phyloP scores from a whole-genome alignment of 129 eudicot species.

The Deinandra increscens region DNA sequence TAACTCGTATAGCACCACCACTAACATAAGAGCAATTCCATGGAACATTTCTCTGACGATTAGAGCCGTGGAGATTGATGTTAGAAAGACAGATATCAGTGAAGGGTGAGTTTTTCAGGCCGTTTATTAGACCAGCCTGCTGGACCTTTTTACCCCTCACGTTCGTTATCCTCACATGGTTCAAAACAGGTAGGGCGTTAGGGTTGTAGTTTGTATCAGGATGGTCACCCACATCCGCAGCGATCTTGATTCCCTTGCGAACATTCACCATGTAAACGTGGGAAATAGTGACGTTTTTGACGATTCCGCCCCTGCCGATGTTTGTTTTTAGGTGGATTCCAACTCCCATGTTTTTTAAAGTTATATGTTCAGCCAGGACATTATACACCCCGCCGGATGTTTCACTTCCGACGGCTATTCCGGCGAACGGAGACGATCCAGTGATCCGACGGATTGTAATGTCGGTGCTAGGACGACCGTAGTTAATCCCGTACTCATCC shows the following conservation, averaged over 20 bases:
- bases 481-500: too few relatives aligned
- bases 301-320: constrained; percentile 72
- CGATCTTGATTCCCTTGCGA: constrained; percentile 50
- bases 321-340: constrained; percentile 71
- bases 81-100: constrained; percentile 53
- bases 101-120: constrained; percentile 69
- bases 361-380: too few relatives aligned
- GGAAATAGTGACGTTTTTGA: constrained; percentile 44
- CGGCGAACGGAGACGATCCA: constrained; percentile 50
- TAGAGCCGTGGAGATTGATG: constrained; percentile 41
- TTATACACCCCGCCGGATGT: too few relatives aligned
- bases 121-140: constrained; percentile 62
- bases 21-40: constrained; percentile 69
- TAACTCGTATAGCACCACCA: constrained; percentile 52
- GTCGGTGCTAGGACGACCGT: constrained; percentile 48
- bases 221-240: constrained; percentile 53
- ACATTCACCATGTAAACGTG: constrained; percentile 48
- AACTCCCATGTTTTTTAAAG: constrained; percentile 41
- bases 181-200: constrained; percentile 61
- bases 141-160: constrained; percentile 54
- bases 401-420: too few relatives aligned
- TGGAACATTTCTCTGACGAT: constrained; percentile 25
- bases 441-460: constrained; percentile 45
- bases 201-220: constrained; percentile 62
- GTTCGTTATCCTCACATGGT: constrained; percentile 44